Evolutionary conservation across 1,139 yeast species (phyloP), one percentile per base, ranked within the genome.

Genomic region (Candida dubliniensis): DNA sequence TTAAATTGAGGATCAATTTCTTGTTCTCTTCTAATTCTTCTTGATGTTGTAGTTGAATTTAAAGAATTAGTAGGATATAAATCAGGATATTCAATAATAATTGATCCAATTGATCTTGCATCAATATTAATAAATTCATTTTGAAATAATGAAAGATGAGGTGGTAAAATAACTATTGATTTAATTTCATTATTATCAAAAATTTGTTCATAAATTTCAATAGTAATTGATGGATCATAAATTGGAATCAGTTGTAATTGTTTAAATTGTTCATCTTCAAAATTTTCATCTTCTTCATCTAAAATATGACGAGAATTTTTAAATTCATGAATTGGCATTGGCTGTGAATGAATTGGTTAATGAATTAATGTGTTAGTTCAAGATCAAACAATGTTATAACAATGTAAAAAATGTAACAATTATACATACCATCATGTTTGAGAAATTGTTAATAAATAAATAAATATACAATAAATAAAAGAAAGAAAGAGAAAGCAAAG

Each of bases 311-410:
- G 74, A 10, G 84, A 80, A 25, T 74, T 65, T 40, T 74, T 79
- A 32, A 61, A 58, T 44, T 78, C 84, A 12, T 69, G 65, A 73
- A 81, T 71, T 25, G 82, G 84, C 74, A 79, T 81, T 48, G 81
- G 70, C 78, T 78, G 46, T 9, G 40, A 25, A 10, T 14, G 23
- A 31, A 12, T 4, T n/a, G 12, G 8, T 4, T 10, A 27, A 10
- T 3, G 7, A 10, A 4, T 18, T 3, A 18, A 18, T 18, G 23
- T 18, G 23, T 18, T 18, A 18, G 23, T 18, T 18, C 5, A n/a
- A n/a, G n/a, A n/a, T n/a, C n/a, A n/a, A n/a, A n/a, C n/a, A n/a
- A n/a, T n/a, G n/a, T n/a, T n/a, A n/a, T n/a, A n/a, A n/a, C n/a
- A n/a, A n/a, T n/a, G n/a, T n/a, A 18, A 18, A 18, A 18, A 18